Evolutionary conservation across 495 filamentous ascomycete genomes (phyloP).

Genomic region (Penicillium goetzii): DNA sequence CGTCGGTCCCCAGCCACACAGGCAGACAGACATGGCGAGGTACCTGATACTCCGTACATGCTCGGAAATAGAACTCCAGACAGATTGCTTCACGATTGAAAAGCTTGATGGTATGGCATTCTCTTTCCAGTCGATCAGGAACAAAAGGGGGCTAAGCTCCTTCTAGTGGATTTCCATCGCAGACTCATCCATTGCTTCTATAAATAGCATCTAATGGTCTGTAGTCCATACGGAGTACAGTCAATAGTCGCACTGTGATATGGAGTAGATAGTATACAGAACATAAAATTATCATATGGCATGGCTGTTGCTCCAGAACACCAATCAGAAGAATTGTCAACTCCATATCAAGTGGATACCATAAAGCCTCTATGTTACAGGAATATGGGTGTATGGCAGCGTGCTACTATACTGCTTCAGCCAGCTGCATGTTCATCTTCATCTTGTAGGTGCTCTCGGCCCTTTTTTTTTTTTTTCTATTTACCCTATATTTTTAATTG

Average conservation of each 20-base stretch:
- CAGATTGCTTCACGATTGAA: background rate
- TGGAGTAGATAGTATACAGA: background rate
- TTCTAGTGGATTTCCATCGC: background rate
- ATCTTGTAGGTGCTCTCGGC: background rate
- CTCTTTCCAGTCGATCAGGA: background rate
- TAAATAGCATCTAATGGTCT: background rate
- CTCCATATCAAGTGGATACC: too few species aligned
- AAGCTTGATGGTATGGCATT: background rate
- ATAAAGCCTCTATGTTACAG: too few species aligned
- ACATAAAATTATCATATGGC: background rate
- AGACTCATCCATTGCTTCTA: background rate
- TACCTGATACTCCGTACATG: background rate
- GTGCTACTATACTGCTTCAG: background rate
- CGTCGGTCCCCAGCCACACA: constrained; percentile 3
- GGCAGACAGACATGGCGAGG: background rate
- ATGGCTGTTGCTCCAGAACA: background rate
- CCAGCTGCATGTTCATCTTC: background rate
- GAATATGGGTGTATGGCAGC: too few species aligned
- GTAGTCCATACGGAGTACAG: background rate
- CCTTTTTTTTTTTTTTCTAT: background rate
- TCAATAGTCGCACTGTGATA: background rate
- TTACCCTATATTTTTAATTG: background rate
- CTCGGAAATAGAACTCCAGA: too few species aligned
- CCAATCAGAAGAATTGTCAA: too few species aligned
- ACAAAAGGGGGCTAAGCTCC: background rate